phyloP scores from a whole-genome alignment of 257 asterid species.

The Jaltomata sinuosa region DNA sequence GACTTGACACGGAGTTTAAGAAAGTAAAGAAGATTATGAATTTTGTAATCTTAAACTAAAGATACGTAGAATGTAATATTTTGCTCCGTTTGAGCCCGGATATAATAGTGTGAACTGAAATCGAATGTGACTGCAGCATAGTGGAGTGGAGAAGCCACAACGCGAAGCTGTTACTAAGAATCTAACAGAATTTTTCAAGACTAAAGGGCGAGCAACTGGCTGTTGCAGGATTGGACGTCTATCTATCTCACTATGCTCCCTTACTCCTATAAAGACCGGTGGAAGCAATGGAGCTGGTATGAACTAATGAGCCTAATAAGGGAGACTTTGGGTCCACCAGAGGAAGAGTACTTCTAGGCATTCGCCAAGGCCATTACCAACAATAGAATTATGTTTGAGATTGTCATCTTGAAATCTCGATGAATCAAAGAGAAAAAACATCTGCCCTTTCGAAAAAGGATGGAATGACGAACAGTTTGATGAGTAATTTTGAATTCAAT shows the following conservation, averaged over 20 bases:
- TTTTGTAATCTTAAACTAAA: too few relatives aligned
- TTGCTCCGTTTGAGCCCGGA: accelerated
- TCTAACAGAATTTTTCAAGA: too few relatives aligned
- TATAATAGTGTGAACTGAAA: background rate
- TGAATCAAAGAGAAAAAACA: too few relatives aligned
- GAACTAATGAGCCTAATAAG: too few relatives aligned
- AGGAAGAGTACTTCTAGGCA: background rate
- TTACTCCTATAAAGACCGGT: too few relatives aligned
- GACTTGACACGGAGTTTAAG: background rate
- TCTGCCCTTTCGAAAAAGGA: background rate
- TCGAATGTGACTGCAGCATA: background rate
- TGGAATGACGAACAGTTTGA: too few relatives aligned
- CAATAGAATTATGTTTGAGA: background rate
- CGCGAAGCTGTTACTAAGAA: background rate
- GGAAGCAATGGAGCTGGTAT: too few relatives aligned
- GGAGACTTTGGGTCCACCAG: too few relatives aligned
- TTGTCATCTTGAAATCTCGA: background rate
- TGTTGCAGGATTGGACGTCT: too few relatives aligned
- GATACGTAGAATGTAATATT: background rate
- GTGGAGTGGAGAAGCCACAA: background rate
- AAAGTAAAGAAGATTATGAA: accelerated
- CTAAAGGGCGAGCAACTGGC: too few relatives aligned
- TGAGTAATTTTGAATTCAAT: background rate
- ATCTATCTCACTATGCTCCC: too few relatives aligned
- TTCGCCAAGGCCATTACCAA: background rate